A percentile compares a stretch with the other conserved stretches of the same genome.
Conservation (phyloP, 805 yeast genomes). For the Monosporozyma yasuniensis region DNA sequence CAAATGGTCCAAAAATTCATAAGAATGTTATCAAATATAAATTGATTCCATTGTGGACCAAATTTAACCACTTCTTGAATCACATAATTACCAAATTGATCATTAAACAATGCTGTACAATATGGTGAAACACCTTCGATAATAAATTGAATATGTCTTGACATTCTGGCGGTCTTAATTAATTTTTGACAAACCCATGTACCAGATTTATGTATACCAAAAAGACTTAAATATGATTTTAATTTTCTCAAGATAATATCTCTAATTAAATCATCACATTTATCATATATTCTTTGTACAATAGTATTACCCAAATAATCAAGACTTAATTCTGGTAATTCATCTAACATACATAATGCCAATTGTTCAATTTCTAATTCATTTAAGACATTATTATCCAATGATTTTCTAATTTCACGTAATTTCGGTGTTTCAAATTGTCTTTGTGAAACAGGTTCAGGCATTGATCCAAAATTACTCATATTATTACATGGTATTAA, state of each 20-base stretch:
- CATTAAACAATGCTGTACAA: slow-evolving; percentile 77
- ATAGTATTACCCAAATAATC: slow-evolving; percentile 95
- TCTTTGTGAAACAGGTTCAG: slow-evolving; percentile 61
- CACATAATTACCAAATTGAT: slow-evolving; percentile 97
- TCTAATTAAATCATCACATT: slow-evolving; percentile 59
- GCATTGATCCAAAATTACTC: slow-evolving; percentile 61
- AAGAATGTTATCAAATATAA: slow-evolving; percentile 74
- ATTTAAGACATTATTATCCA: slow-evolving; percentile 47
- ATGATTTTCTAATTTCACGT: slow-evolving; percentile 72
- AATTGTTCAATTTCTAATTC: slow-evolving; percentile 71
- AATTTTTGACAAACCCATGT: slow-evolving; percentile 99
- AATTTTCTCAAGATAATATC: slow-evolving; percentile 72
- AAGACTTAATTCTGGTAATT: slow-evolving; percentile 81
- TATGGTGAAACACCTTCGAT: slow-evolving; percentile 67
- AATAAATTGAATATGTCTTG: slow-evolving; percentile 54
- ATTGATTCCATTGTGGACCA: slow-evolving; percentile 80
- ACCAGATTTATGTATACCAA: slow-evolving; percentile 94
- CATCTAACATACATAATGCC: slow-evolving; percentile 76
- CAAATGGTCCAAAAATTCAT: slow-evolving; percentile 72
- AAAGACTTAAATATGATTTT: slow-evolving; percentile 72
- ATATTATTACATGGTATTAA: slow-evolving; percentile 38
- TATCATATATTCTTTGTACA: slow-evolving; percentile 83
- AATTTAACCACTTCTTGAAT: slow-evolving; percentile 89
- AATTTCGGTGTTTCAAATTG: slow-evolving; percentile 83
- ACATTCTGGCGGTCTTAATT: slow-evolving; percentile 61